Conservation (phyloP, 2,329 filamentous ascomycete species). For the Ceratocystis alfenasii region DNA sequence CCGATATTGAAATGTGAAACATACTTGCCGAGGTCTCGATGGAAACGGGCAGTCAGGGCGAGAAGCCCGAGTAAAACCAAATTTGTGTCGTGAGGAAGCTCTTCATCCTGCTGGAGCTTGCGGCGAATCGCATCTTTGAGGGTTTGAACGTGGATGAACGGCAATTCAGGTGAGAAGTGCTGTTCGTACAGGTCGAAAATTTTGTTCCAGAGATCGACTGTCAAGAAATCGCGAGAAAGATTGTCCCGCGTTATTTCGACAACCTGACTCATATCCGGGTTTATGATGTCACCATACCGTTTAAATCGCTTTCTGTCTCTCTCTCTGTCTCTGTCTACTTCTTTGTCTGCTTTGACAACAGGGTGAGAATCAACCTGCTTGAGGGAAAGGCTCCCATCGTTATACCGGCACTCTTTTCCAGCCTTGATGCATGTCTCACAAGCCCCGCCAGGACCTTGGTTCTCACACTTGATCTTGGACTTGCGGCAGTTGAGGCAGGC, state of each 20-base stretch:
- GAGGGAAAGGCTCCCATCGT: conserved; percentile 31
- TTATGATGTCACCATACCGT: conserved; percentile 35
- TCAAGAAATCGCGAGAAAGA: conserved; percentile 50
- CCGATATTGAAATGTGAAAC: conserved; percentile 31
- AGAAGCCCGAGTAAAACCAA: conserved; percentile 54
- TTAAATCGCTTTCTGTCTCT: conserved; percentile 40
- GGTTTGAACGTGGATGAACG: conserved; percentile 56
- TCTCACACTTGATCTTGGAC: conserved; percentile 81
- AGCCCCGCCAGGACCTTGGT: conserved; percentile 56
- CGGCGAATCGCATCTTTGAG: conserved; percentile 33
- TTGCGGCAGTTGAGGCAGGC: conserved; percentile 64
- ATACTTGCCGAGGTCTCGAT: conserved; percentile 47
- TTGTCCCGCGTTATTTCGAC: conserved; percentile 43
- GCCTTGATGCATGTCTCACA: conserved; percentile 65
- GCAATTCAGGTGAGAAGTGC: conserved; percentile 60
- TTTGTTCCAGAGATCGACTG: conserved; percentile 53
- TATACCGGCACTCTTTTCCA: conserved; percentile 62
- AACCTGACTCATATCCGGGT: conserved; percentile 31
- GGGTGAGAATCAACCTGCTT: not conserved
- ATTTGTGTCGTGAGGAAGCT: conserved; percentile 38
- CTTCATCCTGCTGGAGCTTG: conserved; percentile 25
- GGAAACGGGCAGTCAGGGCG: conserved; percentile 57
- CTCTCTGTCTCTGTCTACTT: conserved; percentile 35
- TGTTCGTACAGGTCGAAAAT: conserved; percentile 58
- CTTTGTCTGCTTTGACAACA: conserved; percentile 32